These are phyloP conservation scores for Fusarium buxicola DNA, from an alignment of 2,329 filamentous ascomycete genomes.

Conservation along the genomic window DNA sequence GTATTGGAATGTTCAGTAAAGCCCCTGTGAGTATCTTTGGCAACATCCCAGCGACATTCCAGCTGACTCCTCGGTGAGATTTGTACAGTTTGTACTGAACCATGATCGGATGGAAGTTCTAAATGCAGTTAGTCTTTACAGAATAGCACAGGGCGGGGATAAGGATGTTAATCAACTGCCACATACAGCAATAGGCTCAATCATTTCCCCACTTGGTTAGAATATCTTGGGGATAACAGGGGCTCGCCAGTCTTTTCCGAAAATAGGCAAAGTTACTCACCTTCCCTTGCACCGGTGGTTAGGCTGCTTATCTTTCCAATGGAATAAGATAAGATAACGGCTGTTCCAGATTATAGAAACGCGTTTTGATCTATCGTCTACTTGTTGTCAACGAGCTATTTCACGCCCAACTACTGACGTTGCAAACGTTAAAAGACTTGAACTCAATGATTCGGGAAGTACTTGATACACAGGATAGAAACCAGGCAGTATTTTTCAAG, in stretches of 20 bases:
- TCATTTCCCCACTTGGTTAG: neutral
- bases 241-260: neutral
- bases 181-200: neutral
- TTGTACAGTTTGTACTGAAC: no score
- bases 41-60: no score
- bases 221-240: neutral
- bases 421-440: neutral
- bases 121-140: neutral
- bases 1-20: no score
- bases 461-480: neutral
- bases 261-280: conserved; percentile 22
- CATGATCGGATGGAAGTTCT: neutral
- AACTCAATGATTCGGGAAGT: neutral
- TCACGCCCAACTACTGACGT: neutral
- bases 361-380: neutral
- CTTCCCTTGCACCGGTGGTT: neutral
- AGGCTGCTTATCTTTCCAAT: neutral
- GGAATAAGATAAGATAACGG: neutral
- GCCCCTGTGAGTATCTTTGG: no score
- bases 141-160: neutral
- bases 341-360: no score
- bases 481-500: no score
- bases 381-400: neutral
- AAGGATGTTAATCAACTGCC: neutral
- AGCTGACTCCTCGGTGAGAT: no score